A percentile compares a stretch with the other conserved stretches of the same genome.
Conservation (phyloP, 2,329 filamentous ascomycete genomes). For the Botrytis deweyae region DNA sequence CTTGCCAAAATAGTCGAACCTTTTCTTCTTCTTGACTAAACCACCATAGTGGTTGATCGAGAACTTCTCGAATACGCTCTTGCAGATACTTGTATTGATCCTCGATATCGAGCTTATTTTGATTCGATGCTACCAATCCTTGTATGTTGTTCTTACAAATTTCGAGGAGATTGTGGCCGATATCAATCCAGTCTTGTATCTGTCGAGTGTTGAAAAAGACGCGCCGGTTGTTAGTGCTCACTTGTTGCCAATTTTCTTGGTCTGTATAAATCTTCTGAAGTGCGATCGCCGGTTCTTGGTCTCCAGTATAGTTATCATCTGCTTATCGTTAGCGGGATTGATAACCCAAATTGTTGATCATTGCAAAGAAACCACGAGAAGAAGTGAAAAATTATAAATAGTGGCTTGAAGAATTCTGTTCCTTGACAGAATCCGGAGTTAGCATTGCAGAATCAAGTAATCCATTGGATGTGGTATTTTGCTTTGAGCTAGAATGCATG, state of each 20-base stretch:
- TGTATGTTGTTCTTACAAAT: background rate
- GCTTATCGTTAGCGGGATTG: slow-evolving; percentile 8
- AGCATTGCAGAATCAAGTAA: background rate
- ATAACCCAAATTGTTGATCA: background rate
- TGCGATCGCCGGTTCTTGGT: background rate
- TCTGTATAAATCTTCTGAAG: background rate
- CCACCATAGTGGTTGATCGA: background rate
- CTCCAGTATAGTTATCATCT: background rate
- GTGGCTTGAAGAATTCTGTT: background rate
- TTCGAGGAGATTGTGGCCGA: background rate
- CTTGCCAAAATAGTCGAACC: background rate
- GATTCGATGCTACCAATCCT: background rate
- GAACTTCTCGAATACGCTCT: background rate
- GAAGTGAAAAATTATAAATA: background rate
- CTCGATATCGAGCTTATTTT: background rate
- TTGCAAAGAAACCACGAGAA: background rate
- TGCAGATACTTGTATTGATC: background rate
- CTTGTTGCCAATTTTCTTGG: background rate
- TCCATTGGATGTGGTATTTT: background rate
- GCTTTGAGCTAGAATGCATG: background rate
- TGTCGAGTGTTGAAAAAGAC: background rate
- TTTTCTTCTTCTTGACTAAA: background rate
- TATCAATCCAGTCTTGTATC: background rate
- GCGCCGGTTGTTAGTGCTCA: background rate
- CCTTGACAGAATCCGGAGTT: slow-evolving; percentile 11